Evolutionary conservation across 2,329 filamentous ascomycete species (phyloP).

Genomic region (Diaporthe aspalathi): DNA sequence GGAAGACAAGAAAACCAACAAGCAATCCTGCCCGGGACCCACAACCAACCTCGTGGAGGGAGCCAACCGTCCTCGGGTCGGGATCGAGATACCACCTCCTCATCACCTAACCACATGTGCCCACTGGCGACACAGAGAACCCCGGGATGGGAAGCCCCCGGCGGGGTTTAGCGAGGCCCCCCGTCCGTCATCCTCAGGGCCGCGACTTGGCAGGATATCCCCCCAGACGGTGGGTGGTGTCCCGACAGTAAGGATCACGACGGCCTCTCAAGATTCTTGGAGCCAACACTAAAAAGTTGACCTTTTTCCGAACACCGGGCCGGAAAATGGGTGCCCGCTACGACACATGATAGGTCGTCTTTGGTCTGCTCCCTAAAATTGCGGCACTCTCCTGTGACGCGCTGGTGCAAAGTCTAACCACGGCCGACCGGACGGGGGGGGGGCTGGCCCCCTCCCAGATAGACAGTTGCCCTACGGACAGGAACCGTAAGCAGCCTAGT

Average conservation of each 20-base stretch:
- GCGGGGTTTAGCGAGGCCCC: conserved; percentile 2
- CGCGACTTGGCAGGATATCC: not conserved
- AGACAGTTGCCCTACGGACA: not conserved
- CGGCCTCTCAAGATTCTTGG: not conserved
- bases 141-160: not conserved
- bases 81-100: conserved; percentile 3
- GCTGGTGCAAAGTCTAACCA: not conserved
- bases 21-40: not conserved
- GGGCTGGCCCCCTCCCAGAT: no score
- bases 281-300: not conserved
- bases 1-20: not conserved
- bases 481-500: conserved; percentile 14
- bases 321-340: not conserved
- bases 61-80: not conserved
- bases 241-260: conserved; percentile 4
- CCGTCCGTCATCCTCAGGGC: not conserved
- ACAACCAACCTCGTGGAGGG: not conserved
- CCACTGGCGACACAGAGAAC: no score
- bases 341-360: conserved; percentile 12
- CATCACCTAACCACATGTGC: not conserved
- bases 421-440: no score
- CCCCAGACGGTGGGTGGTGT: not conserved
- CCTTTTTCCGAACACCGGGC: not conserved
- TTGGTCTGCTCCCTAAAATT: not conserved
- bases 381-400: not conserved